phyloP scores from a whole-genome alignment of 306 rosid species.

The Glycine latifolia region DNA sequence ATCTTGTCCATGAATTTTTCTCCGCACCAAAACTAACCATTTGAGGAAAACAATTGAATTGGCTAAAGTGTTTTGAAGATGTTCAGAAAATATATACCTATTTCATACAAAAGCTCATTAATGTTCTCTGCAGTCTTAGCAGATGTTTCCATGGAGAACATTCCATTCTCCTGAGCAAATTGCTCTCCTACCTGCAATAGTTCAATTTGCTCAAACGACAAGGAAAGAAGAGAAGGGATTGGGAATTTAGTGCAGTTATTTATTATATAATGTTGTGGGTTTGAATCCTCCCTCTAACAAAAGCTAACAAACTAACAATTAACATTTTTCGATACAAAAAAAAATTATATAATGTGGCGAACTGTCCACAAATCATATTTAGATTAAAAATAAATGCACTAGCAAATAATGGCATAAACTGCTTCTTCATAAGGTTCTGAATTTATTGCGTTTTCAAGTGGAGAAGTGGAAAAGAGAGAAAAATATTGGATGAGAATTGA shows the following conservation, averaged over 20 bases:
- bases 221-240: neutral
- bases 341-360: too few relatives aligned
- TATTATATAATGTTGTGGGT: too few relatives aligned
- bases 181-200: constrained; percentile 73
- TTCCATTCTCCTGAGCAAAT: constrained; percentile 81
- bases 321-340: too few relatives aligned
- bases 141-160: constrained; percentile 88
- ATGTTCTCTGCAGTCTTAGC: constrained; percentile 81
- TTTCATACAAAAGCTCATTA: constrained; percentile 84
- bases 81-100: constrained; percentile 54
- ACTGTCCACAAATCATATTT: too few relatives aligned
- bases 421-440: neutral
- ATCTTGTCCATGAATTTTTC: constrained; percentile 26
- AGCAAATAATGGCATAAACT: neutral
- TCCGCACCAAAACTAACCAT: too few relatives aligned
- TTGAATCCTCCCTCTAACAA: too few relatives aligned
- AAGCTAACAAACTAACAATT: too few relatives aligned
- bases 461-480: neutral
- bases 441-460: constrained; percentile 11
- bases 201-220: constrained; percentile 28
- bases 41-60: too few relatives aligned
- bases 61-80: neutral
- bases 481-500: neutral
- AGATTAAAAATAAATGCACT: too few relatives aligned
- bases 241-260: neutral